Base-by-base conservation (phyloP, 495 filamentous ascomycete species). In the Patellaria atrata region DNA sequence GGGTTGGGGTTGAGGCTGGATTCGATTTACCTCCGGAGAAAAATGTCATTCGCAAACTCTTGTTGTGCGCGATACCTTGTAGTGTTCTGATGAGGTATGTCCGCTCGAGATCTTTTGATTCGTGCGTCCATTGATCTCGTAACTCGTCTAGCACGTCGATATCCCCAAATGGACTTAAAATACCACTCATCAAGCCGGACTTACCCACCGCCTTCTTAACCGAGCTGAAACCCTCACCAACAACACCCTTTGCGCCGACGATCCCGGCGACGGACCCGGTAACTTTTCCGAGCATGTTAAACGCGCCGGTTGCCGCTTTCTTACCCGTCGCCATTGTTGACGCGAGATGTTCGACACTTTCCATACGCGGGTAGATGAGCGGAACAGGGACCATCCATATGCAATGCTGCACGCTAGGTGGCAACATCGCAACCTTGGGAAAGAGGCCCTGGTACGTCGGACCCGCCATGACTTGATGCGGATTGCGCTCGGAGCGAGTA, bases 201-300 rank as follows among this genome's bases (percentile, higher is more conserved):
- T 97, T 97, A 12, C 89, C 89, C 12, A 97, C 84, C 2, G 85
- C 91, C 52, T 82, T 83, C 62, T 97, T 97, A 38, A 96, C 84
- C 12, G 79, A 77, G 43, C 77, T 82, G 52, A 97, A 97, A 0
- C 91, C 89, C 4, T 80, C 81, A 19, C 77, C 74, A 3, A 97
- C 89, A 33, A 85, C 75, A 13, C 82, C 79, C 52, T 92, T 94
- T 10, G 85, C 89, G 18, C 89, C 89, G 0, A 96, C 85, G 2
- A 97, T 81, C 1, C 89, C 86, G 3, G 89, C 89, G 1, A 92
- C 82, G 1, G 82, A 89, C 48, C 82, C 85, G 0, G 86, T 86
- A 10, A 94, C 79, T 54, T 94, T 94, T 21, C 89, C 89, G 1
- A 94, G 62, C 15, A 94, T 64, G 52, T 97, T 97, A 58, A 94